Base-by-base conservation (phyloP, 2,329 filamentous ascomycete species). In the Biscogniauxia mediterranea region DNA sequence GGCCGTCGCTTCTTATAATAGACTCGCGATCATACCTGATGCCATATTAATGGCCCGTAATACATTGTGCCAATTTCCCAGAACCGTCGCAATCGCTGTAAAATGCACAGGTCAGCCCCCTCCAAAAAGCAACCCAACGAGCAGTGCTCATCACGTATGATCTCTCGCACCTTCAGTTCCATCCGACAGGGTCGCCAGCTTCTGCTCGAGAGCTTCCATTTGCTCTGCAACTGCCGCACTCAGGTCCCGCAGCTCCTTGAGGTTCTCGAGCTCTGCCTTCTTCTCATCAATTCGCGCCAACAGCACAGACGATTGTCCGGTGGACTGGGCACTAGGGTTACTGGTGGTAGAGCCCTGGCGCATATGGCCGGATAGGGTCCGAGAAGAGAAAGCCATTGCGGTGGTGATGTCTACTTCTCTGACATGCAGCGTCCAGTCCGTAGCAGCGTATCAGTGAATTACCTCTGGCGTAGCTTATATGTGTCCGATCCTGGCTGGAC, bases 61-160 rank as follows among this genome's bases (percentile, higher is more conserved):
- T 66, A 96, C 91, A 69, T 92, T 93, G 75, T 93, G 89, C 92
- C 92, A 96, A 74, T 95, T 96, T 57, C 89, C 85, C 73, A 96
- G 81, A 21, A 96, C 91, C n/a, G 89, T 85, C 49, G 92, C 91
- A 70, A 96, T 92, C 62, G 90, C 91, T 92, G 73, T 58, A 57
- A 57, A 50, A 64, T 67, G 46, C 56, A 59, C 62, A 50, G 59
- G 61, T 69, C 63, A 64, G 64, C 62, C 15, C 55, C 42, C 13
- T 55, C 42, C n/a, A n/a, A 19, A 53, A 54, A 49, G 46, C 25
- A 20, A 32, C 13, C 4, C 7, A 54, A 46, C 15, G 38, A 46
- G 13, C 38, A 46, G 17, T 46, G 20, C 28, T 17, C 20, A 62
- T 42, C 52, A 42, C 53, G 26, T 32, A 13, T 50, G 23, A 23